These are phyloP conservation scores for Mesotaenium endlicherianum DNA, from an alignment of 139 green algal species.

Conservation along the genomic window DNA sequence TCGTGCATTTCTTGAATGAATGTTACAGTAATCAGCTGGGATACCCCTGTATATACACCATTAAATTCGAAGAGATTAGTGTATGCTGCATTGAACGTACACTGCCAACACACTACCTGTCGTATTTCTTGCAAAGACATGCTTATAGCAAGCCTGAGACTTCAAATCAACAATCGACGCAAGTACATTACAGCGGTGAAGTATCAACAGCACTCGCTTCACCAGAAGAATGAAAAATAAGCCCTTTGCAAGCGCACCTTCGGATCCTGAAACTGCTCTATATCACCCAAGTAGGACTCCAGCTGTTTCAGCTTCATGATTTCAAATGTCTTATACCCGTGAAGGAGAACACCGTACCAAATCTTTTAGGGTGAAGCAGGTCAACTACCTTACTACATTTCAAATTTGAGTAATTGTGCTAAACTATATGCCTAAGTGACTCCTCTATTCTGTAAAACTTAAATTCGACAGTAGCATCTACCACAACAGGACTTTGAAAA, in stretches of 20 bases:
- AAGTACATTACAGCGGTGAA: background rate
- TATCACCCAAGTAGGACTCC: slow-evolving; percentile 28
- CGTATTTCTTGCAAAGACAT: background rate
- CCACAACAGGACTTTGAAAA: no score
- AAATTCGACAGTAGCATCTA: no score
- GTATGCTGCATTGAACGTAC: background rate
- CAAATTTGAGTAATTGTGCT: no score
- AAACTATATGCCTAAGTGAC: no score
- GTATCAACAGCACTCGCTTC: background rate
- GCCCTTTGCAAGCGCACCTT: slow-evolving; percentile 5
- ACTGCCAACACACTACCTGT: background rate
- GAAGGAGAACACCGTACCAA: no score
- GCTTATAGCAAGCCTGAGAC: background rate
- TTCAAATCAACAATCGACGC: background rate
- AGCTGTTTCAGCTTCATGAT: slow-evolving; percentile 55
- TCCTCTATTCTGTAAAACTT: no score
- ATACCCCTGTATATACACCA: no score
- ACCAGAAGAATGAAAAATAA: background rate
- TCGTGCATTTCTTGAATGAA: no score
- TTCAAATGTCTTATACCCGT: no score
- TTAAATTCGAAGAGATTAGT: background rate
- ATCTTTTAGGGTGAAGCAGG: no score
- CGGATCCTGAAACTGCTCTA: slow-evolving; percentile 46
- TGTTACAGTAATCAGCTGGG: no score
- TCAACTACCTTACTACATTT: no score